Base-by-base conservation (phyloP, 169 alveolate genomes). In the Nephromyces sp. region DNA sequence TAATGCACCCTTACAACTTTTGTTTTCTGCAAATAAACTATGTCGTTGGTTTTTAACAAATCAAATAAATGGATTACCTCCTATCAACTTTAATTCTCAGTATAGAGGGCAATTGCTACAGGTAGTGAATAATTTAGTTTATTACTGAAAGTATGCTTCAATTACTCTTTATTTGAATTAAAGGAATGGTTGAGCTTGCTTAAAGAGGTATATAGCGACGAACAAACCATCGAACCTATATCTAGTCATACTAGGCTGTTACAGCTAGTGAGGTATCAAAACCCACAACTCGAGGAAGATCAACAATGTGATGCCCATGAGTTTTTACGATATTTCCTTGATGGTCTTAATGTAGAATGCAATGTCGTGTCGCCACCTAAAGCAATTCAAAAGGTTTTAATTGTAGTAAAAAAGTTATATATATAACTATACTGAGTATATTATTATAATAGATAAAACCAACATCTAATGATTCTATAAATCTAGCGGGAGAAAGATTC, bases 241-340 rank as follows among this genome's bases (percentile, higher is more conserved):
- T 15, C 57, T 15, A 15, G 25, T 43, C 57, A 43, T n/a, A 34
- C n/a, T 30, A 22, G 31, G 74, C 78, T 72, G 6, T 43, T 72
- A 43, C 33, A 25, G 32, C 61, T 72, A 15, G 8, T 72, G 53
- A 70, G 78, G 2, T 6, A 24, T 24, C 71, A 57, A 51, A 70
- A 72, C 22, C 24, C 72, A n/a, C 64, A 57, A 24, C 64, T 72
- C 6, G 70, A 65, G 0, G 35, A n/a, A 6, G 25, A 29, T 21
- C 70, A 33, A 5, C 78, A 72, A 32, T 30, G 65, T 53, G 78
- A 72, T 67, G 71, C 72, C 29, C 78, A 72, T 24, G 78, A 72
- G 63, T 72, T 72, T 27, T 34, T 72, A 6, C 70, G 78, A 6
- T 33, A 51, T 24, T 28, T 72, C 5, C 65, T 72, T 8, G 78